These are phyloP conservation scores for Lepiota brunneoincarnata DNA, from an alignment of 768 basidiomycete genomes.

Conservation along the genomic window DNA sequence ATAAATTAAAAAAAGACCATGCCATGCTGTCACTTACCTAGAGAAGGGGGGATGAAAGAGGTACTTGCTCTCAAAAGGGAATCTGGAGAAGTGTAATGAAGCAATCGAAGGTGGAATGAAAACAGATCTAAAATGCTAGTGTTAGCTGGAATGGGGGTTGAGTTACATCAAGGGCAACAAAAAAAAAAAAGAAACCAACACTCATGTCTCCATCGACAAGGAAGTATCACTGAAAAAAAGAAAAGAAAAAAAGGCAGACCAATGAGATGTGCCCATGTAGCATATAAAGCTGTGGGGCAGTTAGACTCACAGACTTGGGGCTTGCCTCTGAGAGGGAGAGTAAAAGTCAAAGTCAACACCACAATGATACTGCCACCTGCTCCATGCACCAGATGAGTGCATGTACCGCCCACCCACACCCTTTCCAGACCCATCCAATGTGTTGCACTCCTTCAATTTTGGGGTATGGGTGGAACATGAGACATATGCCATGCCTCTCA, in stretches of 20 bases:
- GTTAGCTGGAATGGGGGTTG: neutral
- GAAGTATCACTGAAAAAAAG: slow-evolving; percentile 3
- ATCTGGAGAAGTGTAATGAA: neutral
- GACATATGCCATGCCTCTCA: neutral
- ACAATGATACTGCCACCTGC: neutral
- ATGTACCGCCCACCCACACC: neutral
- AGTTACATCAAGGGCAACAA: neutral
- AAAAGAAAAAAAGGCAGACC: neutral
- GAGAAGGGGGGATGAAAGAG: neutral
- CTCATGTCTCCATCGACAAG: neutral
- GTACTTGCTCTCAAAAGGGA: neutral
- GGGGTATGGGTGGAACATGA: neutral
- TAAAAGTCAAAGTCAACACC: neutral
- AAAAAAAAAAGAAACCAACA: too few relatives aligned
- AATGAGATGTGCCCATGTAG: neutral
- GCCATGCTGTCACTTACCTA: neutral
- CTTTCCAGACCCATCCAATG: neutral
- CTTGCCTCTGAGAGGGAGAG: neutral
- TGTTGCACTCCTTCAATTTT: neutral
- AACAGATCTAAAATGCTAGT: neutral
- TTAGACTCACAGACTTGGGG: neutral
- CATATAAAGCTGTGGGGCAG: neutral
- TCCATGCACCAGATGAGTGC: neutral
- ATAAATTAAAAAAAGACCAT: neutral
- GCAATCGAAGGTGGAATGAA: neutral